Base-by-base conservation (phyloP, 192 early-diverging fungal species). In the Coemansia sp. region DNA sequence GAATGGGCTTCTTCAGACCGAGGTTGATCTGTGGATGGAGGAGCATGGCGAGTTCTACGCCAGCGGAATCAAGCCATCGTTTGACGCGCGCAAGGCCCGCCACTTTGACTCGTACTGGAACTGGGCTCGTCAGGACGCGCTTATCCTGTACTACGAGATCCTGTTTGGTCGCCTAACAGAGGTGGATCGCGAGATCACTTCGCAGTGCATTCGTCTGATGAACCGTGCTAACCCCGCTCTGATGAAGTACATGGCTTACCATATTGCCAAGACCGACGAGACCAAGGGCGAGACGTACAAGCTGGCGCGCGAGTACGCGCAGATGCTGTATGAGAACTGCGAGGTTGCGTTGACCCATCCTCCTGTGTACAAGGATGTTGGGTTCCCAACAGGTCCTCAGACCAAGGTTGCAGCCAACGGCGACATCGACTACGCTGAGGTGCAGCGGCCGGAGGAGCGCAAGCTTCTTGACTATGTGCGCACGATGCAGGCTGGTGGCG, bases 61-160 rank as follows among this genome's bases (percentile, higher is more conserved):
- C 43, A 87, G 92, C 67, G 95, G 95, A 61, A 96, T 97, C 85
- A 87, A 88, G 64, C 94, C 94, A 15, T 63, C 87, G 19, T 97
- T 97, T 79, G 89, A 87, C 62, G 82, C 86, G 13, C 86, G 90
- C 72, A 97, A 95, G 86, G 94, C 92, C 41, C 92, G 95, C 50
- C 85, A 79, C 37, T 97, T 94, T 70, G 94, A 97, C 72, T 97
- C 95, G 52, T 91, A 94, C 90, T 97, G 95, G 95, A 97, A 97
- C 86, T 97, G 95, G 95, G 86, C 94, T 57, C 88, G 95, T 47
- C 85, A 86, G 61, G 92, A 94, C 43, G 92, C 84, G 61, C 87
- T 89, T 53, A 77, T 96, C 15, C 84, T 98, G 66, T 94, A 93
- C 80, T 98, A 93, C 76, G 96, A 95, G 82, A 91, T 96, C 59